Conservation (phyloP, 192 early-diverging fungal species). For the Glomus cerebriforme region DNA sequence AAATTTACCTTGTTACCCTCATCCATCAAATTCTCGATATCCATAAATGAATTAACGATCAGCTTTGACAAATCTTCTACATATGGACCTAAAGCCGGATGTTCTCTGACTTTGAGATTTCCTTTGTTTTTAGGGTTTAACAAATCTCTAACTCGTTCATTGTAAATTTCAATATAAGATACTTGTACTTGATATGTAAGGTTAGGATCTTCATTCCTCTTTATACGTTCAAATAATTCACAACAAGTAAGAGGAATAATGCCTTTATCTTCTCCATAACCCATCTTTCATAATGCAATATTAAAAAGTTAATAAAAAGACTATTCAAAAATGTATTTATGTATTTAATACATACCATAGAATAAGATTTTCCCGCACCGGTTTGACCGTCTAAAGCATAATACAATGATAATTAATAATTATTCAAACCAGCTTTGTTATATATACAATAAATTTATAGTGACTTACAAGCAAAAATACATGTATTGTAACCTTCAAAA, state of each 20-base stretch:
- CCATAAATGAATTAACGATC: conserved; percentile 72
- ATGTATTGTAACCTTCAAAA: conserved; percentile 88
- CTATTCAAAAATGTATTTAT: neutral
- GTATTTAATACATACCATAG: conserved; percentile 50
- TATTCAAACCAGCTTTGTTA: neutral
- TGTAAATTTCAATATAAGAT: conserved; percentile 93
- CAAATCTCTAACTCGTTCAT: conserved; percentile 80
- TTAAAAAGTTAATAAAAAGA: neutral
- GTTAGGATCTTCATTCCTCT: conserved; percentile 40
- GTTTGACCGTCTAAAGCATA: conserved; percentile 70
- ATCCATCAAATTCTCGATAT: conserved; percentile 76
- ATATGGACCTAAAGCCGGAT: conserved; percentile 80
- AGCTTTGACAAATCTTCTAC: conserved; percentile 90
- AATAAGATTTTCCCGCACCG: conserved; percentile 75
- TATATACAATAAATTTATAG: neutral
- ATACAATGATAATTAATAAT: conserved; percentile 1
- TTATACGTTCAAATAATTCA: conserved; percentile 74
- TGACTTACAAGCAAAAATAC: conserved; percentile 85
- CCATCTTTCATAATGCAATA: conserved; percentile 49
- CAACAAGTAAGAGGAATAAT: conserved; percentile 86
- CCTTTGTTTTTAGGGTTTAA: conserved; percentile 74
- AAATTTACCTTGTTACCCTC: conserved; percentile 73
- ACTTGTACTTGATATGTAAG: conserved; percentile 71
- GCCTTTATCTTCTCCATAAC: conserved; percentile 75
- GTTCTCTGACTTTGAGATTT: conserved; percentile 81